These are phyloP conservation scores for Jatropha multifida DNA, from an alignment of 441 rosid genomes.

Conservation along the genomic window DNA sequence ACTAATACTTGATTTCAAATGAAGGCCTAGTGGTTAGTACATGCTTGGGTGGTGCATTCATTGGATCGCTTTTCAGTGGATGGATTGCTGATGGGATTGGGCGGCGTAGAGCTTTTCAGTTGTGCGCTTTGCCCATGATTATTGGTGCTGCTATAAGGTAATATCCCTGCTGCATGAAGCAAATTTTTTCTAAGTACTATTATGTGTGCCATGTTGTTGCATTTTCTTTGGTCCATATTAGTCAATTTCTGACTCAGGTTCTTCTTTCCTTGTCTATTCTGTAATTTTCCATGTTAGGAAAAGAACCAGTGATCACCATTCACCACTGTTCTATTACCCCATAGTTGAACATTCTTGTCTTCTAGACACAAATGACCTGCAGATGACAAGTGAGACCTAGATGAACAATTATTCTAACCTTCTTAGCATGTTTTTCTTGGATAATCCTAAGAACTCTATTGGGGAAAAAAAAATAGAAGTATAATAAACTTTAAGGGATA, in stretches of 20 bases:
- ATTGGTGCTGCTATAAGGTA: slow-evolving; percentile 88
- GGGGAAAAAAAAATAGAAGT: slow-evolving; percentile 5
- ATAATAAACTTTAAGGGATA: background rate
- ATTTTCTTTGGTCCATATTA: background rate
- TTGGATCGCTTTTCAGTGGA: slow-evolving; percentile 91
- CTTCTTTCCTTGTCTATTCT: background rate
- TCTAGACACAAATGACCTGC: background rate
- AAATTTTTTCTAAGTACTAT: slow-evolving; percentile 13
- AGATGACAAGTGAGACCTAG: background rate
- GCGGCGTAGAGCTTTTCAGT: slow-evolving; percentile 85
- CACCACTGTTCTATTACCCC: background rate
- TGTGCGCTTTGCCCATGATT: slow-evolving; percentile 88
- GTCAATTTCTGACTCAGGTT: background rate
- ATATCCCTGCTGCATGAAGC: slow-evolving; percentile 22
- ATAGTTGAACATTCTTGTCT: slow-evolving; percentile 5
- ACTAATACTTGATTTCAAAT: slow-evolving; percentile 19
- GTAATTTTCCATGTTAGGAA: background rate
- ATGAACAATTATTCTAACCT: background rate
- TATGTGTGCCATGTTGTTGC: background rate
- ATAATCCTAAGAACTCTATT: background rate
- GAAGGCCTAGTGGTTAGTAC: slow-evolving; percentile 96
- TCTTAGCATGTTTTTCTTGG: slow-evolving; percentile 3
- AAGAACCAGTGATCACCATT: background rate
- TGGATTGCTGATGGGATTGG: slow-evolving; percentile 90
- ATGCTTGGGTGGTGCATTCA: slow-evolving; percentile 90